phyloP scores from a whole-genome alignment of 768 basidiomycete species.

The Lactarius sp. region DNA sequence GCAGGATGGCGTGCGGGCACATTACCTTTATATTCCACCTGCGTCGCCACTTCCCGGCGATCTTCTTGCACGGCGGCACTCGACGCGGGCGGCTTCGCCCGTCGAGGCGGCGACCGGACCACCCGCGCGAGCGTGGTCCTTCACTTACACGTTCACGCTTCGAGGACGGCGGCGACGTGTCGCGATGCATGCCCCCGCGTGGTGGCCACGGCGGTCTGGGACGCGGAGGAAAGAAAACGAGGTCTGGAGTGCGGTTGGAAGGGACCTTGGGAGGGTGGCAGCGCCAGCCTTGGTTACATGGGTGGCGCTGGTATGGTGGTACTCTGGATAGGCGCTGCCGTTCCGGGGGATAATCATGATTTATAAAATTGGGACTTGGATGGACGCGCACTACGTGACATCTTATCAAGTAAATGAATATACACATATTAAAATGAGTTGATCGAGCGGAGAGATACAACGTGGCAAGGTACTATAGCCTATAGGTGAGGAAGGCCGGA shows the following conservation, averaged over 20 bases:
- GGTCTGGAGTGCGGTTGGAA: constrained; percentile 12
- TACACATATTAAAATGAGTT: neutral
- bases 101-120: neutral
- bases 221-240: neutral
- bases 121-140: constrained; percentile 26
- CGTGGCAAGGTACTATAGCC: too few species aligned
- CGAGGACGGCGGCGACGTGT: constrained; percentile 52
- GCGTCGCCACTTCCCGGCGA: constrained; percentile 12
- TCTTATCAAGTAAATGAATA: neutral
- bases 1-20: constrained; percentile 24
- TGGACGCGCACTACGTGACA: neutral
- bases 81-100: neutral
- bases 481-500: too few species aligned
- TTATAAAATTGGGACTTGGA: neutral
- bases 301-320: constrained; percentile 17
- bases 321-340: neutral
- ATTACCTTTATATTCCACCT: constrained; percentile 20
- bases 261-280: constrained; percentile 16
- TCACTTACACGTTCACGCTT: constrained; percentile 53
- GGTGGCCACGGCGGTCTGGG: constrained; percentile 11
- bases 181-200: constrained; percentile 39
- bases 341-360: neutral
- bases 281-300: constrained; percentile 12
- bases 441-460: too few species aligned
- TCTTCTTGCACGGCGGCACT: constrained; percentile 8